Percentiles rank a stretch among this genome's conserved stretches.
Conservation (phyloP, 2,329 filamentous ascomycete genomes). For the Aspergillus nomiae region DNA sequence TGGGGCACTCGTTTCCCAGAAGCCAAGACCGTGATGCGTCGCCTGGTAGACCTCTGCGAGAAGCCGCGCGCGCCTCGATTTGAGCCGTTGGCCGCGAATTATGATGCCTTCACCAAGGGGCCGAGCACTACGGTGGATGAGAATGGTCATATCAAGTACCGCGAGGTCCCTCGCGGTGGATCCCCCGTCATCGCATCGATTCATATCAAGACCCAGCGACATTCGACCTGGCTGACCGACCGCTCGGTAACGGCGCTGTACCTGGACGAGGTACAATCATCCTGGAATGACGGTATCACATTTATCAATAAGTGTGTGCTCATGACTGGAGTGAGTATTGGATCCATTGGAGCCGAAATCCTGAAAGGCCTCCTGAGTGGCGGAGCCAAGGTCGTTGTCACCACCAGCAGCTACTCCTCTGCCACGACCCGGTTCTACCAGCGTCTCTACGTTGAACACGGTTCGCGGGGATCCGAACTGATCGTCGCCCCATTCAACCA, state of each 20-base stretch:
- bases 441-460: constrained; percentile 93
- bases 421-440: constrained; percentile 99
- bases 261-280: constrained; percentile 86
- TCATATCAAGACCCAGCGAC: constrained; percentile 61
- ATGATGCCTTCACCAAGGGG: constrained; percentile 73
- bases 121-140: constrained; percentile 88
- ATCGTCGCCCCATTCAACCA: constrained; percentile 99
- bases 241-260: constrained; percentile 96
- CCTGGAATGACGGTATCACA: constrained; percentile 81
- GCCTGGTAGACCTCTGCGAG: background rate
- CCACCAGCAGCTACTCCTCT: constrained; percentile 92
- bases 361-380: constrained; percentile 94
- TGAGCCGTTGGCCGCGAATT: constrained; percentile 39
- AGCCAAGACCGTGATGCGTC: background rate
- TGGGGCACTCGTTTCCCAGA: background rate
- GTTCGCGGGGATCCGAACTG: constrained; percentile 90
- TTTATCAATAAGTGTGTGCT: constrained; percentile 95
- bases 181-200: background rate
- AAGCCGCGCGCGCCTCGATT: constrained; percentile 92
- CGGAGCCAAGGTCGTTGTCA: constrained; percentile 95
- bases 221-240: constrained; percentile 98
- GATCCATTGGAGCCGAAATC: constrained; percentile 96
- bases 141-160: constrained; percentile 88
- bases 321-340: constrained; percentile 97
- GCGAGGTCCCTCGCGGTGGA: constrained; percentile 72